Percentiles rank a stretch among this genome's conserved stretches.
Evolutionary conservation across 331 rosid species (phyloP).

Genomic region (Rhamnella rubrinervis): DNA sequence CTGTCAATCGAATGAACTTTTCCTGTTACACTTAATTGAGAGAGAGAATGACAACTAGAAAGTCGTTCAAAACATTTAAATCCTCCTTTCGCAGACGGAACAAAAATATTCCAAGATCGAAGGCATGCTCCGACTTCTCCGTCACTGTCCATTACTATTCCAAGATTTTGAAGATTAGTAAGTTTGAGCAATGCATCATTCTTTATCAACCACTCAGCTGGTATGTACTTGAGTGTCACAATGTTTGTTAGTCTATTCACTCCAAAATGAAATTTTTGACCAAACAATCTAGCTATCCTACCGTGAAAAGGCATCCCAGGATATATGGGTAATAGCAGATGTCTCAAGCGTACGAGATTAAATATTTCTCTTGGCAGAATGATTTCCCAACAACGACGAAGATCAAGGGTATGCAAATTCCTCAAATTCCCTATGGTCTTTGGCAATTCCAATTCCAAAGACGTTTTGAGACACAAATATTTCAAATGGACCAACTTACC

Average conservation of each 20-base stretch:
- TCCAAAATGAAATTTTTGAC: background rate
- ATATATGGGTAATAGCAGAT: background rate
- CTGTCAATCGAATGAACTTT: background rate
- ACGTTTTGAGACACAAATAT: constrained; percentile 1
- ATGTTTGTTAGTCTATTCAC: background rate
- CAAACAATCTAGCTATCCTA: too few species aligned
- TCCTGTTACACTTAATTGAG: background rate
- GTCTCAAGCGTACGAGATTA: constrained; percentile 3
- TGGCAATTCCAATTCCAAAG: background rate
- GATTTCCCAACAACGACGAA: background rate
- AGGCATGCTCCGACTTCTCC: background rate
- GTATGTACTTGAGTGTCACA: constrained; percentile 10
- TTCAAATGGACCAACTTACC: constrained; percentile 17
- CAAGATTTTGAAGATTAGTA: constrained; percentile 7
- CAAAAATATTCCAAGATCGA: background rate
- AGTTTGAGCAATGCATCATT: background rate
- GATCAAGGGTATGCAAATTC: constrained; percentile 10
- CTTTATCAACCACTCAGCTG: background rate
- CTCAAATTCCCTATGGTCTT: constrained; percentile 12
- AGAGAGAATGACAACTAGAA: background rate
- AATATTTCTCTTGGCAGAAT: background rate
- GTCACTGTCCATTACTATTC: background rate
- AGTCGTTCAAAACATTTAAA: constrained; percentile 1
- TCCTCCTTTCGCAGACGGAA: background rate
- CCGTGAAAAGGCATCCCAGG: too few species aligned